Conservation (phyloP, 1,139 yeast genomes). For the Sugiyamaella japonica region DNA sequence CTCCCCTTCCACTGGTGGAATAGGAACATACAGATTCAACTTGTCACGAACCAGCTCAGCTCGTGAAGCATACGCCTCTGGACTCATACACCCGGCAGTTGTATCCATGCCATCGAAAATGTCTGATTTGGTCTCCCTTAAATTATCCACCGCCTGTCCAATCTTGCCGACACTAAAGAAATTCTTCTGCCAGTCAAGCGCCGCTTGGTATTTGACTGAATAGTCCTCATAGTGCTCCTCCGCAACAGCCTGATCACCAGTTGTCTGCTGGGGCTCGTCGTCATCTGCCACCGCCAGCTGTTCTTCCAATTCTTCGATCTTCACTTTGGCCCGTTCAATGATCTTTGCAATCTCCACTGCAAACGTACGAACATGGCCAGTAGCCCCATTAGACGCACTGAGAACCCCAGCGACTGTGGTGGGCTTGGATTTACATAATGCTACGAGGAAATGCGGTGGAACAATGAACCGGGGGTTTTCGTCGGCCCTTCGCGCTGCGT, state of each 20-base stretch:
- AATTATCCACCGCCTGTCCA: conserved; percentile 10
- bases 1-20: conserved; percentile 21
- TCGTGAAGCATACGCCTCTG: conserved; percentile 11
- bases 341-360: conserved; percentile 59
- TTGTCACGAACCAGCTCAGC: conserved; percentile 18
- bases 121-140: conserved; percentile 15
- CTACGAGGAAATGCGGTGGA: conserved; percentile 76
- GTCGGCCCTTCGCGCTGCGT: conserved; percentile 68
- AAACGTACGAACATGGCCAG: conserved; percentile 58
- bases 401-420: conserved; percentile 59
- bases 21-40: conserved; percentile 24
- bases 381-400: conserved; percentile 50
- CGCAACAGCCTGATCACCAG: no score
- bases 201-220: conserved; percentile 18
- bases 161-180: conserved; percentile 21
- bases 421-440: conserved; percentile 60
- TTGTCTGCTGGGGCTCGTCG: conserved; percentile 17
- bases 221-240: conserved; percentile 29
- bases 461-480: conserved; percentile 82
- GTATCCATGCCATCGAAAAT: conserved; percentile 9
- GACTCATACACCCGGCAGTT: background rate
- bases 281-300: conserved; percentile 22
- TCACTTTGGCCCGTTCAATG: conserved; percentile 40
- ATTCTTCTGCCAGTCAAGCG: conserved; percentile 24
- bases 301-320: conserved; percentile 22